Conservation (phyloP, 352 stramenopile species). For the Phytophthora niederhauseri region DNA sequence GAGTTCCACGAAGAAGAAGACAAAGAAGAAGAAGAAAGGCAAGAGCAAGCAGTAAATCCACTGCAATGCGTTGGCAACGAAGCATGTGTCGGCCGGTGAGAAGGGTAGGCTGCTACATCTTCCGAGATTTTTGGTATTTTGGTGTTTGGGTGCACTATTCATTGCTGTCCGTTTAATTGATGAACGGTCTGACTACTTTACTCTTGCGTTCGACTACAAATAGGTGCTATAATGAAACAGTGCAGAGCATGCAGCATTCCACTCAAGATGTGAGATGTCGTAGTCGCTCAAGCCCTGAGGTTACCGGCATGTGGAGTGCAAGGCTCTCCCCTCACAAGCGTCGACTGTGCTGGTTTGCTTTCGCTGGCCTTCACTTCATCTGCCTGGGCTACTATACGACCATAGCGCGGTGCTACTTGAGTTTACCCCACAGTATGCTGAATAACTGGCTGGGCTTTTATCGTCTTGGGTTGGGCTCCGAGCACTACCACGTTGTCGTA, state of each 20-base stretch:
- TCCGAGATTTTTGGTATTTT: too few species aligned
- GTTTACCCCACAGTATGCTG: constrained; percentile 9
- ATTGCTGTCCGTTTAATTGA: too few species aligned
- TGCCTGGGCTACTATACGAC: constrained; percentile 6
- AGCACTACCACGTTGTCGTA: neutral
- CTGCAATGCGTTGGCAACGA: too few species aligned
- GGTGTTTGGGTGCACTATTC: too few species aligned
- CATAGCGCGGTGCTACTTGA: constrained; percentile 1
- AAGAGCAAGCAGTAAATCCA: neutral
- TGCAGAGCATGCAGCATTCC: neutral
- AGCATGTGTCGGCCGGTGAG: too few species aligned
- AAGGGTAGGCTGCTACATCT: too few species aligned
- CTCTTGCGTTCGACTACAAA: neutral
- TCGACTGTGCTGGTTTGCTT: constrained; percentile 3
- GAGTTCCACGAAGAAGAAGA: constrained; percentile 1
- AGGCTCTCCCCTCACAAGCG: neutral
- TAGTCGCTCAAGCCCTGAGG: neutral
- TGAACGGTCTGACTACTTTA: too few species aligned
- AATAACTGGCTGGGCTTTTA: constrained; percentile 10
- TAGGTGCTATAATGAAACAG: neutral
- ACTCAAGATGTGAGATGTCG: neutral
- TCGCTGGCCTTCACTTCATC: constrained; percentile 5
- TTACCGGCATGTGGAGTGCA: neutral
- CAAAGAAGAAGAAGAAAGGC: neutral
- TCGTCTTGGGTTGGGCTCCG: neutral